Conservation (phyloP, 495 filamentous ascomycete genomes). For the Parathielavia appendiculata region DNA sequence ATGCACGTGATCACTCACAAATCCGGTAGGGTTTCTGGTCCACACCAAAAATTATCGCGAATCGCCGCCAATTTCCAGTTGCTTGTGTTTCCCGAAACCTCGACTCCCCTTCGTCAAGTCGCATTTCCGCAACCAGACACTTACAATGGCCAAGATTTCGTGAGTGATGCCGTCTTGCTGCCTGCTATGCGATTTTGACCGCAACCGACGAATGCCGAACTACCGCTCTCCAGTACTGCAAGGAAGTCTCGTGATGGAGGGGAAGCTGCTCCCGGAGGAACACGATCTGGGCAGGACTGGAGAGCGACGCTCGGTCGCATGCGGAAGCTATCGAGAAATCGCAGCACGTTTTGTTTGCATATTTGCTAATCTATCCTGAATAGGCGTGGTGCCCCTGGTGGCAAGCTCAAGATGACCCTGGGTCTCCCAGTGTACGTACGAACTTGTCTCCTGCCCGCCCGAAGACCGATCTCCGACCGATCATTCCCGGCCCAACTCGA, state of each 20-base stretch:
- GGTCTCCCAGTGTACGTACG: slow-evolving; percentile 95
- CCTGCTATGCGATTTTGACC: slow-evolving; percentile 8
- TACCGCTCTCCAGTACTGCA: slow-evolving; percentile 5
- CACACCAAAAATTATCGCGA: slow-evolving; percentile 39
- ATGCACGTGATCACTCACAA: slow-evolving; percentile 30
- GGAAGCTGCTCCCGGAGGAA: slow-evolving; percentile 3
- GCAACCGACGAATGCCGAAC: slow-evolving; percentile 5
- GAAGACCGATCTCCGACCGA: slow-evolving; percentile 18
- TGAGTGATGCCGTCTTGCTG: slow-evolving; percentile 31
- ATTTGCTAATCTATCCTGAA: slow-evolving; percentile 22
- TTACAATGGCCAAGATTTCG: slow-evolving; percentile 50
- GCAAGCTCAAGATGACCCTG: slow-evolving; percentile 99
- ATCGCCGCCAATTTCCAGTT: slow-evolving; percentile 28
- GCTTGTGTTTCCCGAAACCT: slow-evolving; percentile 32
- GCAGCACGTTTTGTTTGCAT: not conserved
- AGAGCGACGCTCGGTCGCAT: not conserved
- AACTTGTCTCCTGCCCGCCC: slow-evolving; percentile 12
- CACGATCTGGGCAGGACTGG: not conserved
- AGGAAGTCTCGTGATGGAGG: slow-evolving; percentile 5
- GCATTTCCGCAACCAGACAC: slow-evolving; percentile 32
- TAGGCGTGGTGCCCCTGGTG: slow-evolving; percentile 89
- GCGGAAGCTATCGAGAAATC: slow-evolving; percentile 4
- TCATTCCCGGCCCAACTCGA: not conserved
- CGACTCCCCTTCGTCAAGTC: slow-evolving; percentile 34
- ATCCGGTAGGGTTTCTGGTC: slow-evolving; percentile 35